Evolutionary conservation across 2,329 filamentous ascomycete genomes (phyloP).

Genomic region (Niveomyces coronatus): DNA sequence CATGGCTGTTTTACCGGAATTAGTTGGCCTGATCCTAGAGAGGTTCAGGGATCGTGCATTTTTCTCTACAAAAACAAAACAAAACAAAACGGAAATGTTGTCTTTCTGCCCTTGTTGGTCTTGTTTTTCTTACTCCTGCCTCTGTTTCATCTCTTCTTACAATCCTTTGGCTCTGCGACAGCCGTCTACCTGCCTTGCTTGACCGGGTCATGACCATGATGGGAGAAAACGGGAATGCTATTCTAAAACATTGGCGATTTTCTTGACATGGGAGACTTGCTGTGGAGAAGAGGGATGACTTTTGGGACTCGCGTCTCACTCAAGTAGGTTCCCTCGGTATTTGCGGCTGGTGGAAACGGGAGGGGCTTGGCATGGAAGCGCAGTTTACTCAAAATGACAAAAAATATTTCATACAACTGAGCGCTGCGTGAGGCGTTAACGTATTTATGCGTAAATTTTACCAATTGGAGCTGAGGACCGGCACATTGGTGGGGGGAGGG

Average conservation of each 20-base stretch:
- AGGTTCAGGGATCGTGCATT: constrained; percentile 7
- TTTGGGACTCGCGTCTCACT: constrained; percentile 2
- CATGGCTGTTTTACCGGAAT: constrained; percentile 9
- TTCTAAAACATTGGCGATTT: neutral
- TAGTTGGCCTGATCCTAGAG: constrained; percentile 5
- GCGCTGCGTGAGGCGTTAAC: neutral
- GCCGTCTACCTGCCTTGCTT: constrained; percentile 9
- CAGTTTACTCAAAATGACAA: constrained; percentile 13
- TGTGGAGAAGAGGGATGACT: constrained; percentile 6
- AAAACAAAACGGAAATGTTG: constrained; percentile 24
- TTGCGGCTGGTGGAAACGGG: too few species aligned
- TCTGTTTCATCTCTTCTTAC: constrained; percentile 11
- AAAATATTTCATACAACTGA: constrained; percentile 5
- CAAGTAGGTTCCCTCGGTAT: too few species aligned
- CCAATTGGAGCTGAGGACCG: too few species aligned
- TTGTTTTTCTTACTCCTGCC: constrained; percentile 2
- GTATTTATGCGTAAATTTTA: too few species aligned
- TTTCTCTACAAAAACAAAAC: too few species aligned
- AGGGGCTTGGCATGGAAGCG: constrained; percentile 9
- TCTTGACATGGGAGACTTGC: constrained; percentile 13
- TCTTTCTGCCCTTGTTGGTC: constrained; percentile 14
- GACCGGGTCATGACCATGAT: neutral
- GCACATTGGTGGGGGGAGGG: too few species aligned
- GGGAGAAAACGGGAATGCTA: neutral
- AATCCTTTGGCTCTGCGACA: constrained; percentile 12